phyloP scores from a whole-genome alignment of 352 stramenopile species.

The Peronospora belbahrii region DNA sequence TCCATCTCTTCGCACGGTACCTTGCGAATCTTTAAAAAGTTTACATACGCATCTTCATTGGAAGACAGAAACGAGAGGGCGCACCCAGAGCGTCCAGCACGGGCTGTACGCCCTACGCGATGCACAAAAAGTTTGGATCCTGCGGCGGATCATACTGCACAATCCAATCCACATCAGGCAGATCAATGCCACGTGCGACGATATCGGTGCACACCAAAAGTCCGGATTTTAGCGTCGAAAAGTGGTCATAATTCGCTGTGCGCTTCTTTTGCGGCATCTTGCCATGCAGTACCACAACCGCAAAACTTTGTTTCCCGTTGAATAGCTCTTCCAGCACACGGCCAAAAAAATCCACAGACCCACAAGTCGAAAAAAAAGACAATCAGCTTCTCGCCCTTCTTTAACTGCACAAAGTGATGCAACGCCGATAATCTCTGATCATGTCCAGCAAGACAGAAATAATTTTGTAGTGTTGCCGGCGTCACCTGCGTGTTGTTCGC shows the following conservation, averaged over 20 bases:
- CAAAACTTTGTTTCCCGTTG: constrained; percentile 26
- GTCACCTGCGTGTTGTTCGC: constrained; percentile 76
- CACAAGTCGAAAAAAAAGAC: constrained; percentile 99
- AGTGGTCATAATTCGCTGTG: constrained; percentile 71
- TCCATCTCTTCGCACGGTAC: constrained; percentile 86
- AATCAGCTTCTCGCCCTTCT: constrained; percentile 89
- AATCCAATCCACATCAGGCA: constrained; percentile 98
- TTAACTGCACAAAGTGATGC: constrained; percentile 88
- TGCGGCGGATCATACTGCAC: constrained; percentile 97
- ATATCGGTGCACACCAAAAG: constrained; percentile 98
- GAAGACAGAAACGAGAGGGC: constrained; percentile 93
- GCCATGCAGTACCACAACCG: constrained; percentile 84
- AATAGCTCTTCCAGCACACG: constrained; percentile 82
- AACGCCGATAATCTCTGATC: constrained; percentile 93
- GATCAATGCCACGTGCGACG: constrained; percentile 96
- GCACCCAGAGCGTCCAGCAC: constrained; percentile 89
- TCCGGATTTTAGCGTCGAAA: constrained; percentile 46
- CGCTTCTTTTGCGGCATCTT: constrained; percentile 92
- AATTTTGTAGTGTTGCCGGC: constrained; percentile 86
- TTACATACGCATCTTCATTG: constrained; percentile 96
- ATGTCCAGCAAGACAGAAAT: constrained; percentile 90
- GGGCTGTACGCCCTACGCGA: constrained; percentile 94
- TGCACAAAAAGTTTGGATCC: constrained; percentile 99
- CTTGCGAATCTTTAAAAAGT: constrained; percentile 92
- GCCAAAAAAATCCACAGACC: constrained; percentile 97